A percentile compares a stretch with the other conserved stretches of the same genome.
phyloP scores from a whole-genome alignment of 345 rosid species.

The Salix purpurea region DNA sequence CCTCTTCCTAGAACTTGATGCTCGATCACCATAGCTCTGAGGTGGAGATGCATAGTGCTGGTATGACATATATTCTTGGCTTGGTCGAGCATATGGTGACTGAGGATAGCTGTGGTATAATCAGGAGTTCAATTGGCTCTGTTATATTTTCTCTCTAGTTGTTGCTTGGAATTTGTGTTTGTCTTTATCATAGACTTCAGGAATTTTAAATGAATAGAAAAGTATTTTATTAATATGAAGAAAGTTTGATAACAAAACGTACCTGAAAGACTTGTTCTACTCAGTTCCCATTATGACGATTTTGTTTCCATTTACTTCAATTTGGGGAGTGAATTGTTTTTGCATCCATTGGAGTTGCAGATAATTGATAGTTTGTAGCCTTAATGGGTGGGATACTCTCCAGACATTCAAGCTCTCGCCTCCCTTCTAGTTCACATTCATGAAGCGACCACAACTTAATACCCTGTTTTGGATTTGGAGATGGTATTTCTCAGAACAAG shows the following conservation, averaged over 20 bases:
- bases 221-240: background rate
- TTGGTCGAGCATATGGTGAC: conserved; percentile 39
- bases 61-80: conserved; percentile 35
- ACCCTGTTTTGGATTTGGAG: too few species aligned
- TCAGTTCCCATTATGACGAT: background rate
- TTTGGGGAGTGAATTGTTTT: conserved; percentile 8
- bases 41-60: conserved; percentile 36
- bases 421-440: conserved; percentile 38
- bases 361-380: conserved; percentile 7
- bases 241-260: background rate
- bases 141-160: background rate
- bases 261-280: background rate
- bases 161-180: background rate
- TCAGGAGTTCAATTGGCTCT: background rate
- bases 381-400: conserved; percentile 59
- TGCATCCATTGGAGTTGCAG: conserved; percentile 16
- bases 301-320: background rate
- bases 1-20: conserved; percentile 32
- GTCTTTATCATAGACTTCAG: background rate
- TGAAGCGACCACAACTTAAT: conserved; percentile 34
- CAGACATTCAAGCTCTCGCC: conserved; percentile 29
- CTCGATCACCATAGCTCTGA: conserved; percentile 34
- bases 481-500: too few species aligned
- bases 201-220: background rate
- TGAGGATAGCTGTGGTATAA: conserved; percentile 30